Conservation (phyloP, 352 stramenopile genomes). For the Globisporangium polare region DNA sequence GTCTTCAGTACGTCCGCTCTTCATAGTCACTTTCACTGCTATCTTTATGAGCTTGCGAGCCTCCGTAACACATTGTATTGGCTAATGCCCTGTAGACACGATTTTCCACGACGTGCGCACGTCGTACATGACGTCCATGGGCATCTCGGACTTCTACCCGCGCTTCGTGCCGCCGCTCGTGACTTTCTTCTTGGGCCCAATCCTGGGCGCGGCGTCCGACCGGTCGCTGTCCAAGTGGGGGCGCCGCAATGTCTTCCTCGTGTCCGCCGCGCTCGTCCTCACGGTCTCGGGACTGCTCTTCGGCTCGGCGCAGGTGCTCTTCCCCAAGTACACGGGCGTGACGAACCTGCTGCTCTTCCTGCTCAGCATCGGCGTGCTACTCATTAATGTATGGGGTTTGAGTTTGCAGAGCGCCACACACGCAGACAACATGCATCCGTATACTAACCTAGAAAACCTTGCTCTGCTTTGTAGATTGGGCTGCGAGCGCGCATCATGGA, state of each 20-base stretch:
- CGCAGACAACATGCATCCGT: neutral
- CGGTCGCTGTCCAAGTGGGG: constrained; percentile 68
- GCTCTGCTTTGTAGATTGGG: constrained; percentile 28
- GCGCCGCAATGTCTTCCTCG: constrained; percentile 62
- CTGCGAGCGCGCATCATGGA: constrained; percentile 74
- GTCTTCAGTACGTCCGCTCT: constrained; percentile 43
- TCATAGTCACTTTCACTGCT: neutral
- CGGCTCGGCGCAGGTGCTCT: constrained; percentile 58
- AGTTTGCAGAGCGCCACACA: neutral
- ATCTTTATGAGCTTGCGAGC: too few species aligned
- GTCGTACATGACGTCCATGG: constrained; percentile 72
- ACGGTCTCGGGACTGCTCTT: constrained; percentile 58
- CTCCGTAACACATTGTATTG: neutral
- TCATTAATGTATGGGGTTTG: constrained; percentile 43
- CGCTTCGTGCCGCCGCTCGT: constrained; percentile 62
- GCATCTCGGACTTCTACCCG: constrained; percentile 50
- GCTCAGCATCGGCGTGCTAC: constrained; percentile 50
- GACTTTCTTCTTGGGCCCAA: constrained; percentile 61
- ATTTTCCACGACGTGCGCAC: constrained; percentile 63
- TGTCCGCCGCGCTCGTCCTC: constrained; percentile 41
- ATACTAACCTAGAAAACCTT: neutral
- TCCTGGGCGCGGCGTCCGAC: constrained; percentile 68
- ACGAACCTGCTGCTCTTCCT: constrained; percentile 58
- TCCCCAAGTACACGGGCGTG: constrained; percentile 32
- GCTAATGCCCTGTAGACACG: constrained; percentile 43